Base-by-base conservation (phyloP, 1,284 basidiomycete species). In the Tylopilus sp. region DNA sequence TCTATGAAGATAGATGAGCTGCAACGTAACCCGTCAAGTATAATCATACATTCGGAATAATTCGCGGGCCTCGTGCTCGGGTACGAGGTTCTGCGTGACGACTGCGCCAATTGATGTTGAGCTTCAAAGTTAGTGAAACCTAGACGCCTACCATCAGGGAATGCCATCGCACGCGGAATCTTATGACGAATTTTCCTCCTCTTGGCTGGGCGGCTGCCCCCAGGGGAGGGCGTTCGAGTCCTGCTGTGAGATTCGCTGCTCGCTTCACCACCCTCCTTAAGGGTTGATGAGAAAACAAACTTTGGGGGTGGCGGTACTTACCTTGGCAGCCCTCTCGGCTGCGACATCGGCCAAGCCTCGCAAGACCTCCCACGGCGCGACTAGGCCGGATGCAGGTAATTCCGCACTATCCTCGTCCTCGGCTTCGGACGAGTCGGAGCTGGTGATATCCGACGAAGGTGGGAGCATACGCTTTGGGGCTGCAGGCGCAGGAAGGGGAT, bases 341-440 rank as follows among this genome's bases (percentile, higher is more conserved):
- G 87, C 87, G 35, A 89, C 85, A 69, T 89, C 86, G 26, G 88
- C 88, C 49, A 91, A 68, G 42, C 86, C 85, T 54, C 86, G 75
- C 45, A 91, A 71, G 34, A 90, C 89, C 68, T 89, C 86, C 82
- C 86, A 88, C 39, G 88, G 88, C 6, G 89, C 89, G 49, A 89
- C 80, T 36, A 91, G 75, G 39, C 89, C 87, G 13, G 81, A 82
- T 35, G 87, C 86, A 4, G 90, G 88, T 5, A 94, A 70, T 60
- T 88, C 90, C 7, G 82, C 80, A 53, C 81, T 81, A 41, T 84
- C 82, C 33, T 87, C 79, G 36, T 81, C 85, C 46, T 88, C 84
- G 30, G 80, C 65, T 60, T 91, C 89, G 33, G 87, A 86, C 3
- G 86, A 89, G 65, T 89, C 81, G 12, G 84, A 80, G 55, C 85